Percentiles rank a stretch among this genome's conserved stretches.
These are phyloP conservation scores for Wickerhamiella sergipiensis DNA, from an alignment of 805 yeast genomes.

Conservation along the genomic window DNA sequence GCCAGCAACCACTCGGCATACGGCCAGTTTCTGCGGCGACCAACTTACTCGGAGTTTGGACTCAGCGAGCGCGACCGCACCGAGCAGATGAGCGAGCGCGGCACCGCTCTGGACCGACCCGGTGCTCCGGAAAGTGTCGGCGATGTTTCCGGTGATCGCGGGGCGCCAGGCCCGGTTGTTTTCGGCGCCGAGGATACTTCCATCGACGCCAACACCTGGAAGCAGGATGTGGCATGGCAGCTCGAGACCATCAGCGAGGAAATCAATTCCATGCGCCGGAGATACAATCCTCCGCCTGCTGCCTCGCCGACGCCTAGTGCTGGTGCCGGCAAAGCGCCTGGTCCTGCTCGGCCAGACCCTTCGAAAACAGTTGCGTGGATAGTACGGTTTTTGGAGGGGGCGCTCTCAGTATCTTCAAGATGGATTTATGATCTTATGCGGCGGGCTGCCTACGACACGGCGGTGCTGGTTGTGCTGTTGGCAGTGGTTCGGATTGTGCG, in stretches of 20 bases:
- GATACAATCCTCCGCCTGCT: slow-evolving; percentile 2
- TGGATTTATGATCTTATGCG: background rate
- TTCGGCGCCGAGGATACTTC: background rate
- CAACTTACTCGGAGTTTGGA: slow-evolving; percentile 18
- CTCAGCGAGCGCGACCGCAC: slow-evolving; percentile 16
- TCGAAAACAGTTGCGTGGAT: background rate
- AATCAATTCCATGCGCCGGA: slow-evolving; percentile 13
- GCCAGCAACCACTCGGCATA: slow-evolving; percentile 14
- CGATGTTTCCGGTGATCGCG: background rate
- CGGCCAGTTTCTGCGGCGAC: slow-evolving; percentile 17
- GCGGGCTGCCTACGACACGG: slow-evolving; percentile 10
- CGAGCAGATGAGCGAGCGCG: slow-evolving; percentile 5
- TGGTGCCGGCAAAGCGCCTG: background rate
- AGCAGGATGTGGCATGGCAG: slow-evolving; percentile 18
- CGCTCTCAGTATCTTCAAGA: background rate
- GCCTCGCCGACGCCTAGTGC: background rate
- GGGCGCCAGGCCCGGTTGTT: background rate
- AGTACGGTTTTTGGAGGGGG: background rate
- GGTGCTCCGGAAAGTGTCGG: background rate
- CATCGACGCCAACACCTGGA: slow-evolving; percentile 11
- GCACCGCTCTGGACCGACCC: background rate
- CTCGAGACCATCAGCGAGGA: slow-evolving; percentile 19
- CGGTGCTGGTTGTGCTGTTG: slow-evolving; percentile 9
- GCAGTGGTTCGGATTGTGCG: slow-evolving; percentile 11
- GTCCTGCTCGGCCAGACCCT: background rate